Conservation (phyloP, 2,329 filamentous ascomycete genomes). For the Alternaria hordeiaustralica region DNA sequence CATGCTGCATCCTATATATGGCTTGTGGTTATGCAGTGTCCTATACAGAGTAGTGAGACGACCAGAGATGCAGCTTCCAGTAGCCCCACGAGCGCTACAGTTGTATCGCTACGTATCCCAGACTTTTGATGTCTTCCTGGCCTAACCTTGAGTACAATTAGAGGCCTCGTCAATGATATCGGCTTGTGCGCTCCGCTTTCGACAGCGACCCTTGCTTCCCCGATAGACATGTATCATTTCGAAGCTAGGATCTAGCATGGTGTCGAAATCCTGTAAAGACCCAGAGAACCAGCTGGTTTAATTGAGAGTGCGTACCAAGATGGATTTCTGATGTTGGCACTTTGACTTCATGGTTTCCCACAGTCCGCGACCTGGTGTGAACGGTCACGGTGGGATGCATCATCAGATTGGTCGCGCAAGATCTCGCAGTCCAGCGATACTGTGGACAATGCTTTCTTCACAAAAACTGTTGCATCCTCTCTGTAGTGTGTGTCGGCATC, state of each 20-base stretch:
- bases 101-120: neutral
- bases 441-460: neutral
- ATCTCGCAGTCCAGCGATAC: neutral
- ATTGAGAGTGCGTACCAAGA: neutral
- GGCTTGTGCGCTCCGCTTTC: neutral
- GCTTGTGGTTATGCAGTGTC: neutral
- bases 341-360: neutral
- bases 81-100: neutral
- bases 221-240: neutral
- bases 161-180: neutral
- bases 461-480: neutral
- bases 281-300: neutral
- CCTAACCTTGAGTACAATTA: neutral
- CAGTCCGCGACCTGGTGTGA: neutral
- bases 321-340: neutral
- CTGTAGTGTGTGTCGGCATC: neutral
- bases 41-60: neutral
- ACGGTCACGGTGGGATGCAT: neutral
- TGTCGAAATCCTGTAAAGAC: neutral
- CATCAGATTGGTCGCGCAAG: neutral
- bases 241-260: neutral
- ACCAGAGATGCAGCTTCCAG: neutral
- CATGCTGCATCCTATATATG: neutral
- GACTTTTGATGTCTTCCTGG: neutral
- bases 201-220: neutral